phyloP scores from a whole-genome alignment of 192 early-diverging fungal genomes.

The Coemansia sp. region DNA sequence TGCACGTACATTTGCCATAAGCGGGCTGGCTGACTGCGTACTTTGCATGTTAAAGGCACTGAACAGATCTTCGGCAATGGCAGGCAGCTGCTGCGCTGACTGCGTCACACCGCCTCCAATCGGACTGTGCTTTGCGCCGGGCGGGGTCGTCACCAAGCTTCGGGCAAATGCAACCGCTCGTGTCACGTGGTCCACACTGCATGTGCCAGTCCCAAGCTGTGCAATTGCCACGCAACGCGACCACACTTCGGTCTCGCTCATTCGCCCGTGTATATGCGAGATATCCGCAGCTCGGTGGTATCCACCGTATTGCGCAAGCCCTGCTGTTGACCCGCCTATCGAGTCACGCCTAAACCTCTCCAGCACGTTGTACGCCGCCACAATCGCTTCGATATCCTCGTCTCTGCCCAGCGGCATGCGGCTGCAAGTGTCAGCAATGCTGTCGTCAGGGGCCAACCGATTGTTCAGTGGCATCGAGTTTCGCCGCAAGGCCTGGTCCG shows the following conservation, averaged over 20 bases:
- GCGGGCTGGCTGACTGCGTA: constrained; percentile 6
- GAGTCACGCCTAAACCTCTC: constrained; percentile 38
- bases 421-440: neutral
- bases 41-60: constrained; percentile 28
- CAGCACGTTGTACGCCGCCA: constrained; percentile 38
- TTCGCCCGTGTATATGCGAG: constrained; percentile 35
- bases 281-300: constrained; percentile 34
- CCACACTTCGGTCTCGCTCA: constrained; percentile 34
- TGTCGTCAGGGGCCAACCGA: neutral
- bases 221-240: constrained; percentile 21
- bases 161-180: constrained; percentile 32
- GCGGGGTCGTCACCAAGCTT: constrained; percentile 3
- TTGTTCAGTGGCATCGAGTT: constrained; percentile 39
- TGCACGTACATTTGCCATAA: constrained; percentile 2
- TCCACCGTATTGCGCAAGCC: constrained; percentile 16
- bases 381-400: constrained; percentile 19
- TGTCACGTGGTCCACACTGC: constrained; percentile 22
- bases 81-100: constrained; percentile 16
- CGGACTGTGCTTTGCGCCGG: neutral
- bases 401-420: neutral
- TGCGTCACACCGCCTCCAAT: neutral
- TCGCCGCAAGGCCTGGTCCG: constrained; percentile 28
- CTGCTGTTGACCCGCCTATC: neutral
- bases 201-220: constrained; percentile 10
- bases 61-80: constrained; percentile 34